phyloP scores from a whole-genome alignment of 169 alveolate genomes.

The Plasmodium chabaudi region DNA sequence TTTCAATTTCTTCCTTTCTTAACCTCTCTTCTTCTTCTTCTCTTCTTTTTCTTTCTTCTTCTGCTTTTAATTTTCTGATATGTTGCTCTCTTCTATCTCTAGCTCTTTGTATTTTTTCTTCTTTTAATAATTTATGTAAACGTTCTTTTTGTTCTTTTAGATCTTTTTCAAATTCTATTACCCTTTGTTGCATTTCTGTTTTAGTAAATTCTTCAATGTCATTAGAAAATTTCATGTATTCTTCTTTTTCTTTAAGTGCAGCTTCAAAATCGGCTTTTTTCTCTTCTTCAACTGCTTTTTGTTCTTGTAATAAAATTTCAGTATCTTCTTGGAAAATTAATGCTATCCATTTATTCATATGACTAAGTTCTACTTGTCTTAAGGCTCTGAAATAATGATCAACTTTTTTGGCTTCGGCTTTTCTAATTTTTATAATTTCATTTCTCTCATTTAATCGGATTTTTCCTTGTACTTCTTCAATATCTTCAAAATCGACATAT shows the following conservation, averaged over 20 bases:
- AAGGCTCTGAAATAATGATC: constrained; percentile 91
- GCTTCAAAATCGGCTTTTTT: constrained; percentile 82
- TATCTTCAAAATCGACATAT: constrained; percentile 89
- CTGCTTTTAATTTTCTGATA: constrained; percentile 78
- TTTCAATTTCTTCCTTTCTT: constrained; percentile 80
- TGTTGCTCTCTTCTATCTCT: constrained; percentile 83
- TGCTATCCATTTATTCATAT: constrained; percentile 82
- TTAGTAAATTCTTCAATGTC: constrained; percentile 82
- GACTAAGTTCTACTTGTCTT: constrained; percentile 86
- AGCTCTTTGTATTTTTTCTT: constrained; percentile 87
- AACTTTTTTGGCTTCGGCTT: constrained; percentile 87
- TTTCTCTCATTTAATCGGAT: constrained; percentile 86
- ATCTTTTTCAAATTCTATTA: constrained; percentile 80
- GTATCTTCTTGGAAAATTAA: constrained; percentile 81
- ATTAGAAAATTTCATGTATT: constrained; percentile 75
- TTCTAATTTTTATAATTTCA: constrained; percentile 87
- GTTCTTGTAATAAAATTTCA: constrained; percentile 80
- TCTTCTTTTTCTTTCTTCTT: constrained; percentile 85
- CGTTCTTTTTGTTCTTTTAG: constrained; percentile 64
- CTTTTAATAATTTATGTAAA: constrained; percentile 65
- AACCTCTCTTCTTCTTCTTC: constrained; percentile 88
- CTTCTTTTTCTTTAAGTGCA: constrained; percentile 79
- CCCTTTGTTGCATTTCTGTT: constrained; percentile 73
- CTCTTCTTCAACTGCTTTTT: constrained; percentile 82
- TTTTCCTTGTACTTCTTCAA: constrained; percentile 90